Base-by-base conservation (phyloP, 169 alveolate genomes). In the Plasmodium ovale region DNA sequence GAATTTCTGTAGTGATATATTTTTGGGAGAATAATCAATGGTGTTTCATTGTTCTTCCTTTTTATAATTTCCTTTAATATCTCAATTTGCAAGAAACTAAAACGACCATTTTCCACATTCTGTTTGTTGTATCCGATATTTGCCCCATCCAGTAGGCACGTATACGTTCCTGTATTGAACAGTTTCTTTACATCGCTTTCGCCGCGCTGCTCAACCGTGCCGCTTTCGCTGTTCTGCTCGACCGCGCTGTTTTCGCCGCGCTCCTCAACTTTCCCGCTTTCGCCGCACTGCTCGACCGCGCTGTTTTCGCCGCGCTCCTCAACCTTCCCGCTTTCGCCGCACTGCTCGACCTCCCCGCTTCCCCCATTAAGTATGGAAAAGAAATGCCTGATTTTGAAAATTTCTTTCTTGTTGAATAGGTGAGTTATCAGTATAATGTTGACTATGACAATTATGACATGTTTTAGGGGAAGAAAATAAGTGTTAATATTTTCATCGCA, bases 141-240 rank as follows among this genome's bases (percentile, higher is more conserved):
- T 9, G 90, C 90, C 0, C 90, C 90, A 44, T 82, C 90, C n/a
- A 82, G 37, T 56, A 82, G 44, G 31, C 90, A 82, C 37, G 90
- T 82, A 44, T 82, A 82, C 5, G 77, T 12, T 7, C 90, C 90
- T 29, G 37, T 35, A 16, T 82, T 72, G 31, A 82, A 82, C 14
- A 49, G 56, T 9, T 82, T 82, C 14, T 42, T 65, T 49, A 58
- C 53, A 10, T 69, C 74, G 1, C 33, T 12, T 16, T 62, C 54
- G n/a, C 21, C 21, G 12, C 27, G 12, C 4, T 14, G 14, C 27
- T 33, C 12, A 25, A n/a, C 49, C 29, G 6, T 6, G 7, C 44
- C 67, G 0, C 1, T 16, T 67, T 67, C 3, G 10, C 25, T 10
- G n/a, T 35, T 67, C 42, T 12, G 23, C 10, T 7, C 5, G 19